Conservation (phyloP, 306 rosid genomes). For the Prosopis cineraria region DNA sequence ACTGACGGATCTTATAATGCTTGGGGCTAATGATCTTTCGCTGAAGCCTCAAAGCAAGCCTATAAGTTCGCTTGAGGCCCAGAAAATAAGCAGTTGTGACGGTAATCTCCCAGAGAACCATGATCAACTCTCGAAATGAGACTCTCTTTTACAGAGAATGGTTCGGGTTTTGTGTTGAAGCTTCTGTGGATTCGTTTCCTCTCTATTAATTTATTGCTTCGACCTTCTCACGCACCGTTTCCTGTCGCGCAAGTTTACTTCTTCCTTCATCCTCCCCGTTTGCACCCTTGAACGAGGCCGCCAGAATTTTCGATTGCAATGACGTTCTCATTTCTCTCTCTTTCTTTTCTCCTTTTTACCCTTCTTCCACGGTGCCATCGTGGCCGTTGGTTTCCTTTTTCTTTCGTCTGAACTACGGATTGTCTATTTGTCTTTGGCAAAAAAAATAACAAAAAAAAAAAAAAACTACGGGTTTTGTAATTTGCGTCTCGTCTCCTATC, state of each 20-base stretch:
- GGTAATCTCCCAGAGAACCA: constrained; percentile 99
- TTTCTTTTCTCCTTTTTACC: not conserved
- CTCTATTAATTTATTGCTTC: not conserved
- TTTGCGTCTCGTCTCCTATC: too few species aligned
- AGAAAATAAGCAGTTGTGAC: constrained; percentile 87
- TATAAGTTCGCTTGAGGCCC: constrained; percentile 83
- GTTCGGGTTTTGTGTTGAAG: not conserved
- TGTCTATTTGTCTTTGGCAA: too few species aligned
- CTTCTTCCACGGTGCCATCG: not conserved
- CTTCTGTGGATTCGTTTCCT: not conserved
- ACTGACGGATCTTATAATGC: constrained; percentile 64
- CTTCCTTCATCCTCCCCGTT: not conserved
- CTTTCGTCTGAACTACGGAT: constrained; percentile 11
- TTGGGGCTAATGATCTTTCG: constrained; percentile 68
- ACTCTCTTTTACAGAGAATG: not conserved
- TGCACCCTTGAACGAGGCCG: constrained; percentile 28
- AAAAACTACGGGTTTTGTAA: too few species aligned
- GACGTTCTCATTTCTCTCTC: not conserved
- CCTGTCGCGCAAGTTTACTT: constrained; percentile 51
- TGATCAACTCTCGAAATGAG: constrained; percentile 29
- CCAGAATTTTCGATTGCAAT: constrained; percentile 42
- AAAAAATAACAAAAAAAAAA: too few species aligned
- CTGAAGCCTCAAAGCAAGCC: constrained; percentile 75
- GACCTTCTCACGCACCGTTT: constrained; percentile 6
- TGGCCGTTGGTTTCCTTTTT: constrained; percentile 22